These are phyloP conservation scores for Aspergillus uvarum DNA, from an alignment of 2,329 filamentous ascomycete genomes.

Conservation along the genomic window DNA sequence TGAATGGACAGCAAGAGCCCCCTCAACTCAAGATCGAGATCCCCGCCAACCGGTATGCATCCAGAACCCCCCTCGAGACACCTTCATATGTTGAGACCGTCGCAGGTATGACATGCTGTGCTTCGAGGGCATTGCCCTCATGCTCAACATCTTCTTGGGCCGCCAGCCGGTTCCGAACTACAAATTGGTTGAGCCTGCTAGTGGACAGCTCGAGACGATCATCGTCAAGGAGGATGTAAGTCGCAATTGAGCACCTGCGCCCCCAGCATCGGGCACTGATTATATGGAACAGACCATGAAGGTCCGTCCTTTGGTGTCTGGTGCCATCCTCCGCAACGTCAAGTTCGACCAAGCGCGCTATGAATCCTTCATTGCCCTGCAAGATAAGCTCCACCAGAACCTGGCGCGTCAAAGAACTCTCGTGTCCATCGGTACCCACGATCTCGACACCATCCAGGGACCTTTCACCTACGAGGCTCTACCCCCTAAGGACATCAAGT, in stretches of 20 bases:
- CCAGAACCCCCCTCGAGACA: not conserved
- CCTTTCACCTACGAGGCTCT: conserved; percentile 97
- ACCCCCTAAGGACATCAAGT: conserved; percentile 86
- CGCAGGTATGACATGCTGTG: conserved; percentile 82
- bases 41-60: conserved; percentile 79
- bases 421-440: conserved; percentile 96
- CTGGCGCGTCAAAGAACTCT: conserved; percentile 88
- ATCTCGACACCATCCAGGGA: conserved; percentile 87
- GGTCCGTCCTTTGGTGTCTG: conserved; percentile 84
- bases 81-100: conserved; percentile 22
- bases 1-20: conserved; percentile 78
- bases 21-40: conserved; percentile 98
- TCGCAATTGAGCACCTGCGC: conserved; percentile 9
- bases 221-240: conserved; percentile 68
- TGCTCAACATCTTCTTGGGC: conserved; percentile 91
- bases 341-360: conserved; percentile 89
- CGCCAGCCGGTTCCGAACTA: conserved; percentile 76
- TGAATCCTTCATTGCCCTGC: conserved; percentile 94
- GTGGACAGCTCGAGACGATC: conserved; percentile 74
- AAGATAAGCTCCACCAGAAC: conserved; percentile 98
- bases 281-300: conserved; percentile 58
- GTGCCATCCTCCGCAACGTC: conserved; percentile 84
- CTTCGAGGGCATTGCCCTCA: conserved; percentile 93
- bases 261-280: conserved; percentile 6
- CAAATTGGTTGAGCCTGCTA: conserved; percentile 68